Conservation (phyloP, 192 early-diverging fungal genomes). For the Backusella psychrophila region DNA sequence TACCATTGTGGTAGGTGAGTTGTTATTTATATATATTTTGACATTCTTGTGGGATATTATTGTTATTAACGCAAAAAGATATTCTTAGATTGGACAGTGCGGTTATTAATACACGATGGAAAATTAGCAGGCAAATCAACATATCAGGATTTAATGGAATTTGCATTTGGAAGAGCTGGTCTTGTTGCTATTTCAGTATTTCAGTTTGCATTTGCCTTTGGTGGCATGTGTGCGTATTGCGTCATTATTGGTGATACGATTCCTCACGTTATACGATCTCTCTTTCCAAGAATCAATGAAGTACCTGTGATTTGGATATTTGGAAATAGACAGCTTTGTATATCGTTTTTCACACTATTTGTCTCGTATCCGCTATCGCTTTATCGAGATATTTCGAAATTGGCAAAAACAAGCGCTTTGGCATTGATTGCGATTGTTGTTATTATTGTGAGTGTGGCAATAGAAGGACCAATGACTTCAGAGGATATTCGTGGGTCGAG, state of each 20-base stretch:
- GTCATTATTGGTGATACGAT: constrained; percentile 80
- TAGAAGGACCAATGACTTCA: constrained; percentile 66
- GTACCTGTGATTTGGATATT: constrained; percentile 60
- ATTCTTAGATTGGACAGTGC: constrained; percentile 72
- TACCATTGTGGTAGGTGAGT: constrained; percentile 64
- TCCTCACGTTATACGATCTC: constrained; percentile 74
- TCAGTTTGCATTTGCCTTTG: constrained; percentile 93
- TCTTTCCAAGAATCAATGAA: constrained; percentile 57
- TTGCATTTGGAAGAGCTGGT: constrained; percentile 80
- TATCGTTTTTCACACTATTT: constrained; percentile 71
- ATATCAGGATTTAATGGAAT: constrained; percentile 82
- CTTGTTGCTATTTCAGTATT: constrained; percentile 80
- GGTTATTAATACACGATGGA: constrained; percentile 67
- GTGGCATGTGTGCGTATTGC: constrained; percentile 72
- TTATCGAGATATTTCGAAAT: constrained; percentile 83
- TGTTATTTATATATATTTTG: not conserved
- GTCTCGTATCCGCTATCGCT: constrained; percentile 85
- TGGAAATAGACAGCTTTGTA: constrained; percentile 69
- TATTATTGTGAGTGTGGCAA: constrained; percentile 66
- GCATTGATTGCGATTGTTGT: constrained; percentile 82
- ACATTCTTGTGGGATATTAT: not conserved
- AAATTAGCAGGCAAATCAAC: constrained; percentile 77
- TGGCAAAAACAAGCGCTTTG: constrained; percentile 86
- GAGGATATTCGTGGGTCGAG: constrained; percentile 48
- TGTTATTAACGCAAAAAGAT: not conserved